phyloP scores from a whole-genome alignment of 305 asterid genomes.

The Striga hermonthica region DNA sequence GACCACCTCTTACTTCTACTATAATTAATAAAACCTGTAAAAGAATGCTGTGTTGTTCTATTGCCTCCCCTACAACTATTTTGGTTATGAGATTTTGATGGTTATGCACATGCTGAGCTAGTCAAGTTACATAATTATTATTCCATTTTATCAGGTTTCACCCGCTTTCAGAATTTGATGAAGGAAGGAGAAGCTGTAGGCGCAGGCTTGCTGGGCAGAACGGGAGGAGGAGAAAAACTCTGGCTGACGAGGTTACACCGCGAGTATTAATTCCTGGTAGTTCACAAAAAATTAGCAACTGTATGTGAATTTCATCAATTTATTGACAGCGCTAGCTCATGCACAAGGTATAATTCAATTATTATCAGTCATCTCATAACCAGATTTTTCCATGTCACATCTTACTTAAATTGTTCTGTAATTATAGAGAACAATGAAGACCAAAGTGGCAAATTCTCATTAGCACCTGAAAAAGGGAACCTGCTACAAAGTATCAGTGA shows the following conservation, averaged over 20 bases:
- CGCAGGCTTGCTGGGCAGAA: conserved; percentile 97
- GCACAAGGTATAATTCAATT: conserved; percentile 51
- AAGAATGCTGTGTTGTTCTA: not conserved
- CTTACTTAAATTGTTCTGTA: conserved; percentile 24
- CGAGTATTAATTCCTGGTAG: conserved; percentile 41
- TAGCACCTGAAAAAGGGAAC: conserved; percentile 52
- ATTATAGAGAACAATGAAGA: conserved; percentile 50
- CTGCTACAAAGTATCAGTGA: conserved; percentile 58
- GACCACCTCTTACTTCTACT: not conserved
- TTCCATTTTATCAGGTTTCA: conserved; percentile 64
- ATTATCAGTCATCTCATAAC: not conserved
- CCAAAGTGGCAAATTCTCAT: conserved; percentile 37
- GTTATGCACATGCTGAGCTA: conserved; percentile 15
- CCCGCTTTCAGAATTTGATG: conserved; percentile 84
- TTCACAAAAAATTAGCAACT: conserved; percentile 37
- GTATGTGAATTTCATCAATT: conserved; percentile 55
- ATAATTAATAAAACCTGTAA: not conserved
- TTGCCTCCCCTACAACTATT: conserved; percentile 2
- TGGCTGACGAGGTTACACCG: conserved; percentile 57
- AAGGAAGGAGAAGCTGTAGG: conserved; percentile 96
- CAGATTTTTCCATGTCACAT: not conserved
- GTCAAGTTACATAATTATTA: not conserved
- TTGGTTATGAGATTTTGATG: conserved; percentile 11
- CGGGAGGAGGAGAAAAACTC: conserved; percentile 90
- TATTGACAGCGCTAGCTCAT: conserved; percentile 58